Conservation (phyloP, 805 yeast species). For the Yarrowia sp. region DNA sequence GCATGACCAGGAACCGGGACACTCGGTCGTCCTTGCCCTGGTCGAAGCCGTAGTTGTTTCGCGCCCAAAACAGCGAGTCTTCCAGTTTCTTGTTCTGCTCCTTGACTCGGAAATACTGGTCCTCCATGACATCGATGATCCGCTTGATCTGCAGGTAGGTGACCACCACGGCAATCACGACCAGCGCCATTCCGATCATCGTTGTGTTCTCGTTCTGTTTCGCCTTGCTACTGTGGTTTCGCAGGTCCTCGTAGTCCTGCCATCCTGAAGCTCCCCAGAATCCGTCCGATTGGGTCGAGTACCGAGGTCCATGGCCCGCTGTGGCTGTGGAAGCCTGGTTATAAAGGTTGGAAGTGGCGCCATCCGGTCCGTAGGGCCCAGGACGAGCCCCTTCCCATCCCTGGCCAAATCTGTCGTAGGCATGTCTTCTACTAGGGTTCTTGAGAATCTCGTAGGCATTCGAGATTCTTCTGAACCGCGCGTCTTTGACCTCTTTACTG, state of each 20-base stretch:
- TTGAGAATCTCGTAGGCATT: constrained; percentile 37
- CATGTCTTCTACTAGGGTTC: constrained; percentile 34
- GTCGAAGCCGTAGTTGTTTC: constrained; percentile 21
- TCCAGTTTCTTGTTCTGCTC: constrained; percentile 33
- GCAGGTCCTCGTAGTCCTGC: constrained; percentile 35
- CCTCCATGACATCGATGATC: constrained; percentile 33
- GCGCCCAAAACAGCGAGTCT: constrained; percentile 23
- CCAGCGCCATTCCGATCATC: constrained; percentile 28
- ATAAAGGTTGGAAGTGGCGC: constrained; percentile 8
- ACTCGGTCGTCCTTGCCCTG: constrained; percentile 33
- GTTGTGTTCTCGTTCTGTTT: constrained; percentile 19
- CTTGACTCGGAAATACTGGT: constrained; percentile 31
- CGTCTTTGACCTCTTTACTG: constrained; percentile 18
- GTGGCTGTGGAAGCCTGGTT: constrained; percentile 4
- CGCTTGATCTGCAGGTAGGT: constrained; percentile 30
- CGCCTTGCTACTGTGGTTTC: constrained; percentile 9
- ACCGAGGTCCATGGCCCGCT: constrained; percentile 23
- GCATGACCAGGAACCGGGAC: constrained; percentile 21
- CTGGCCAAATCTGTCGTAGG: constrained; percentile 35
- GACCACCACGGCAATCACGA: constrained; percentile 6
- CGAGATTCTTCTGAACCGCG: constrained; percentile 19
- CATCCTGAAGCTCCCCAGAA: constrained; percentile 38
- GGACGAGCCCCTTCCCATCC: constrained; percentile 37
- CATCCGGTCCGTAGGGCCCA: constrained; percentile 14
- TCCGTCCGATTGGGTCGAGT: constrained; percentile 10